Conservation (phyloP, 2,329 filamentous ascomycete species). For the Fusarium graminum region DNA sequence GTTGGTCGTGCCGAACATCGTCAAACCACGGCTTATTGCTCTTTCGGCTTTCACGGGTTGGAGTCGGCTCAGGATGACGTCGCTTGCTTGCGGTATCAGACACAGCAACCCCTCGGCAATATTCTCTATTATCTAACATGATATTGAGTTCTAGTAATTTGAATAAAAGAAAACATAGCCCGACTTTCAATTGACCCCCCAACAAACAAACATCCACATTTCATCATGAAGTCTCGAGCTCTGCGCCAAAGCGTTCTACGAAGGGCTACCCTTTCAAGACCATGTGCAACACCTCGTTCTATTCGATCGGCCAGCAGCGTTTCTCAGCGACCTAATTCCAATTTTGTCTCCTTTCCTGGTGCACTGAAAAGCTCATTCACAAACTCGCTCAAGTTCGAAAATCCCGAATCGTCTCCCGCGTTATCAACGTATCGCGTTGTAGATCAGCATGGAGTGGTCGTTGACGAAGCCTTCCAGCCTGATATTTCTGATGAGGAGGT, state of each 20-base stretch:
- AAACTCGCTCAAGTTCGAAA: constrained; percentile 80
- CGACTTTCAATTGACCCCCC: constrained; percentile 8
- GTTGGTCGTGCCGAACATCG: constrained; percentile 41
- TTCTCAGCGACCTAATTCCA: constrained; percentile 68
- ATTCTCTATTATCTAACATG: constrained; percentile 21
- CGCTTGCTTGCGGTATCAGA: constrained; percentile 43
- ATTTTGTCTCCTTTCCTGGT: constrained; percentile 84
- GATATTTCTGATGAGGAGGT: constrained; percentile 76
- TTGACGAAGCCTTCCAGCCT: constrained; percentile 78
- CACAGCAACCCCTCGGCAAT: constrained; percentile 45
- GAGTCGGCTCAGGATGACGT: constrained; percentile 53
- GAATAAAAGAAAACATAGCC: constrained; percentile 25
- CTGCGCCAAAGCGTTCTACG: constrained; percentile 50
- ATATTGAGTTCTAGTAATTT: constrained; percentile 14
- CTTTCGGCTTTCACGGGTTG: constrained; percentile 50
- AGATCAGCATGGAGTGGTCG: constrained; percentile 86
- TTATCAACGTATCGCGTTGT: constrained; percentile 94
- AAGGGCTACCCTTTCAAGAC: constrained; percentile 44
- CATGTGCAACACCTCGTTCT: constrained; percentile 40
- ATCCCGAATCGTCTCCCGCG: constrained; percentile 77
- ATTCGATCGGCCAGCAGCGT: constrained; percentile 62
- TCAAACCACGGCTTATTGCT: constrained; percentile 47
- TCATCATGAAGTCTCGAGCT: constrained; percentile 53
- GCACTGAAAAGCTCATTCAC: constrained; percentile 96
- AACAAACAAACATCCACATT: constrained; percentile 10